Base-by-base conservation (phyloP, 805 yeast species). In the Myxozyma kluyveri region DNA sequence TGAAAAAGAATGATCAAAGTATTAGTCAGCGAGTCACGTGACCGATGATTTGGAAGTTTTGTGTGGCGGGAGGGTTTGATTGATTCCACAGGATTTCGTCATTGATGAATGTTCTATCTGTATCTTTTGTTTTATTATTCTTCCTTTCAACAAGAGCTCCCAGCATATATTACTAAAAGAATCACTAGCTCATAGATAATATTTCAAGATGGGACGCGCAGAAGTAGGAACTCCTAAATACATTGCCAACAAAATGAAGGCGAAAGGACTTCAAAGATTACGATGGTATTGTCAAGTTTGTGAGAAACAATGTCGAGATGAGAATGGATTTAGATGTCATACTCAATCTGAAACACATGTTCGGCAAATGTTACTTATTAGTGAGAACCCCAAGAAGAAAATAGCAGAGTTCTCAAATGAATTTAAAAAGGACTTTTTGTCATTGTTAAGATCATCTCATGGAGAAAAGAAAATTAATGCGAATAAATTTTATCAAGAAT, bases 321-420 rank as follows among this genome's bases (percentile, higher is more conserved):
- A 86, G 57, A 91, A 93, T 69, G 99, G 99, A 23, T 93, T 86
- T 73, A 84, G 86, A 63, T 85, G 91, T 63, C 99, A 93, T 67
- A 76, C 84, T n/a, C 75, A 76, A 57, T 82, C 95, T n/a, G 88
- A 86, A 41, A 74, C 86, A 1, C 99, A 93, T 65, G 68, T 78
- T 42, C 77, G 79, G 18, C 79, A 78, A 47, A 77, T 86, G 40
- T 68, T 75, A 18, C 72, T 75, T 3, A 67, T 80, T 4, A 70
- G 72, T 4, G 69, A 68, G 12, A 78, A 80, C 17, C 72, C 69
- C 18, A 62, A 65, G n/a, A 60, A 62, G 45, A 63, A 67, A 31
- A 72, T 88, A 1, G 80, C 77, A 12, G 76, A 78, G 32, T 90
- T 72, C 64, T 81, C 93, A 1, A 62, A 65, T 1, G 72, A 74